Conservation (phyloP, 2,329 filamentous ascomycete species). For the Colletotrichum kahawae region DNA sequence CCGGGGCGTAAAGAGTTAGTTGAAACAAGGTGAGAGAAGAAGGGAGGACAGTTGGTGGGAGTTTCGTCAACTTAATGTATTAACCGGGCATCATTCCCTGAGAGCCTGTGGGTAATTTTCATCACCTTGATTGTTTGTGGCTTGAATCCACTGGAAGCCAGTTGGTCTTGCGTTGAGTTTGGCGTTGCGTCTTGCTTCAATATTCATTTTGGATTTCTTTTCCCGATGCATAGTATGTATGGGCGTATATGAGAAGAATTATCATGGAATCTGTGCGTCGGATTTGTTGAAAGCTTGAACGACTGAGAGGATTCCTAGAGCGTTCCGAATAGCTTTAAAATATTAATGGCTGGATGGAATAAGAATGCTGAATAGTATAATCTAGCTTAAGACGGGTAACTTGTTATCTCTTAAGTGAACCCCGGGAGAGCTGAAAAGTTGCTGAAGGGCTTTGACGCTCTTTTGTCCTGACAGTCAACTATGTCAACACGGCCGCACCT, state of each 20-base stretch:
- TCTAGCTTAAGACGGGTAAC: accelerated
- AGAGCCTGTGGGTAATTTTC: not conserved
- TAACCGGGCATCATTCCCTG: not conserved
- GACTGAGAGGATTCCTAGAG: not conserved
- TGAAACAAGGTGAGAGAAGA: not conserved
- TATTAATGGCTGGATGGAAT: not conserved
- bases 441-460: not conserved
- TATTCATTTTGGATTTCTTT: too few species aligned
- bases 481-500: not conserved
- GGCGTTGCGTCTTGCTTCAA: too few species aligned
- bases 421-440: not conserved
- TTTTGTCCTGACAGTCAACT: not conserved
- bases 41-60: not conserved
- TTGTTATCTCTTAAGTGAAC: too few species aligned
- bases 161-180: not conserved
- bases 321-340: not conserved
- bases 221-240: not conserved
- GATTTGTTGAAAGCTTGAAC: not conserved
- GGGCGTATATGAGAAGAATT: not conserved
- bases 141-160: not conserved
- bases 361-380: not conserved
- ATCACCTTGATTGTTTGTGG: not conserved
- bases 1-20: not conserved
- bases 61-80: not conserved
- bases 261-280: not conserved